Base-by-base conservation (phyloP, 768 basidiomycete genomes). In the Mycena metata region DNA sequence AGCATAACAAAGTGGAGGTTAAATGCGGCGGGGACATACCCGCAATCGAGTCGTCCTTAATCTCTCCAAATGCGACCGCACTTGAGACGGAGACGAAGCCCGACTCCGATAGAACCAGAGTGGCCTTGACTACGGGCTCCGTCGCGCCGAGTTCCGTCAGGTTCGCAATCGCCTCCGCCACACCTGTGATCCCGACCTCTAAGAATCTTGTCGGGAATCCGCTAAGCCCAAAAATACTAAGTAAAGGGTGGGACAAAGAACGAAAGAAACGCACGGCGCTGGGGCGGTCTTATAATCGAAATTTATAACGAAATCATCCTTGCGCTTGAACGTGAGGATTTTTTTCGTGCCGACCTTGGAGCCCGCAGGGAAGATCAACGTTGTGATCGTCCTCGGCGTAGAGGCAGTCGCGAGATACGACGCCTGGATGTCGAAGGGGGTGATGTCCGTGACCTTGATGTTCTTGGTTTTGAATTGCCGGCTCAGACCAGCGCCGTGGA, bases 401-500 rank as follows among this genome's bases (percentile, higher is more conserved):
- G 89, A 83, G 7, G 85, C 69, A 51, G 92, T 89, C 39, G 93
- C 88, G 26, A 88, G 85, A 76, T 95, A 95, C 16, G 91, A 90
- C 9, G 90, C 88, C 77, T 94, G 91, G 63, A 98, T 83, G 72
- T 96, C 94, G 73, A 93, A 89, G 5, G 86, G 80, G 17, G 80
- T 79, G 66, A 93, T 84, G 77, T 99, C 98, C 6, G 85, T 79
- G 35, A 98, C 85, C 68, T 94, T 93, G 78, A 98, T 92, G 73
- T 92, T 90, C 82, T 99, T 99, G 55, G 98, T 98, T 82, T 93
- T 93, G 86, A 98, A 99, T 74, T 94, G 94, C 45, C 92, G 85
- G 72, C 92, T 95, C 30, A 96, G 86, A 24, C 89, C 85, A 5
- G 98, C 97, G 17, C 96, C 98, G 69, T 97, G 90, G 55, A 98